A percentile compares a stretch with the other conserved stretches of the same genome.
Conservation (phyloP, 352 stramenopile species). For the Lagenidium sp. region DNA sequence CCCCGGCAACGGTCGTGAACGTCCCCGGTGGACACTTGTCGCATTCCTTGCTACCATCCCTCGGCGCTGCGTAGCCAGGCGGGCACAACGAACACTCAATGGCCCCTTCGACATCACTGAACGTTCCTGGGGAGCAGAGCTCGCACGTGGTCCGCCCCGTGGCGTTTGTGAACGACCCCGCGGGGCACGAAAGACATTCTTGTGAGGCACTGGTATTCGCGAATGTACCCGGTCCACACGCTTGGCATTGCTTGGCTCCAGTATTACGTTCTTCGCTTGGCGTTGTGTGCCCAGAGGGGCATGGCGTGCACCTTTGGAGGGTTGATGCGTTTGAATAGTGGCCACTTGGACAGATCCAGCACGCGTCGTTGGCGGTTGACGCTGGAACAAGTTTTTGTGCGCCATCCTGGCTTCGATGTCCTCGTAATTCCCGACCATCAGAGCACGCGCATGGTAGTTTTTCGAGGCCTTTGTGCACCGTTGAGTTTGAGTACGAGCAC, state of each 20-base stretch:
- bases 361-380: conserved; percentile 7
- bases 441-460: conserved; percentile 8
- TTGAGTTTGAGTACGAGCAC: conserved; percentile 12
- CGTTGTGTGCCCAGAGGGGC: conserved; percentile 19
- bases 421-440: conserved; percentile 6
- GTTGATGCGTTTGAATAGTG: conserved; percentile 42
- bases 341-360: conserved; percentile 22
- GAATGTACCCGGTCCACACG: conserved; percentile 41
- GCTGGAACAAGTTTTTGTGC: neutral
- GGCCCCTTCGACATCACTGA: conserved; percentile 13
- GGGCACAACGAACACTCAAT: conserved; percentile 25
- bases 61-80: conserved; percentile 17
- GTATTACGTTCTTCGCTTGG: neutral
- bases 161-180: conserved; percentile 17
- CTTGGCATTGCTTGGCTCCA: conserved; percentile 14
- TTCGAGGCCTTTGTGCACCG: too few species aligned
- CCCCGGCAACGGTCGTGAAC: conserved; percentile 20
- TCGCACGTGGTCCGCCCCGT: conserved; percentile 22
- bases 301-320: conserved; percentile 24
- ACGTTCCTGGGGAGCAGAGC: conserved; percentile 31
- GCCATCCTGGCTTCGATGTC: too few species aligned
- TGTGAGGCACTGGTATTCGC: conserved; percentile 16
- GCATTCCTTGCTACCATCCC: conserved; percentile 11
- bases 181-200: conserved; percentile 19
- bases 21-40: conserved; percentile 17